phyloP scores from a whole-genome alignment of 1,139 yeast species.

The Diutina neorugosa region DNA sequence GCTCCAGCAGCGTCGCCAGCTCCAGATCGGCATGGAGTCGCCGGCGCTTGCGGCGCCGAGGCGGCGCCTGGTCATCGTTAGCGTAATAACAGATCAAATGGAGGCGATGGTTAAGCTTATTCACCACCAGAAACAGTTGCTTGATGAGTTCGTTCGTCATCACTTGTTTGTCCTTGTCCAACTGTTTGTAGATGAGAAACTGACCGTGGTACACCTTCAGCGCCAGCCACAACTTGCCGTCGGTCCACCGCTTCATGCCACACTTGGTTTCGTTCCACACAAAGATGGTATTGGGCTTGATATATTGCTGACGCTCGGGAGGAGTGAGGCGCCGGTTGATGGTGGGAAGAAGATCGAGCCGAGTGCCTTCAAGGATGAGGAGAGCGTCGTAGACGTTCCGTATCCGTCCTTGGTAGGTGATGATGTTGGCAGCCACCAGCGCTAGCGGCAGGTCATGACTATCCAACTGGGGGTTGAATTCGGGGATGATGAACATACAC shows the following conservation, averaged over 20 bases:
- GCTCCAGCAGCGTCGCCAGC: not conserved
- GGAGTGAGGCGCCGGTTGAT: slow-evolving; percentile 49
- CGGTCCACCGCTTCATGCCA: slow-evolving; percentile 71
- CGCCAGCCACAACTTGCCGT: slow-evolving; percentile 62
- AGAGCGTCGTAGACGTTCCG: slow-evolving; percentile 52
- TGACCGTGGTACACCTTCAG: slow-evolving; percentile 50
- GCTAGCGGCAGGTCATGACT: slow-evolving; percentile 2
- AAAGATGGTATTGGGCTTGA: slow-evolving; percentile 49
- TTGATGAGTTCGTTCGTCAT: slow-evolving; percentile 42
- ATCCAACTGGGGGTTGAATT: slow-evolving; percentile 8
- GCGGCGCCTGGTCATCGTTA: not conserved
- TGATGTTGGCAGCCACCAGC: not conserved
- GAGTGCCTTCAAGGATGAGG: slow-evolving; percentile 50
- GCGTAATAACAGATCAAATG: slow-evolving; percentile 42
- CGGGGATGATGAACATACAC: slow-evolving; percentile 11
- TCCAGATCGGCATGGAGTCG: not conserved
- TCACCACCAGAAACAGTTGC: slow-evolving; percentile 43
- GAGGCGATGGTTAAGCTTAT: slow-evolving; percentile 35
- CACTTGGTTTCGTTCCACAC: slow-evolving; percentile 65
- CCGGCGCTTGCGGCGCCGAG: slow-evolving; percentile 1
- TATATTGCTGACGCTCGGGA: slow-evolving; percentile 36
- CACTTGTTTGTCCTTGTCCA: slow-evolving; percentile 24
- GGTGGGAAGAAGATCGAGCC: slow-evolving; percentile 43
- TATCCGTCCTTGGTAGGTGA: slow-evolving; percentile 48
- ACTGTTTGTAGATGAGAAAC: slow-evolving; percentile 52